Base-by-base conservation (phyloP, 2,329 filamentous ascomycete genomes). In the Cladorrhinum sp. region DNA sequence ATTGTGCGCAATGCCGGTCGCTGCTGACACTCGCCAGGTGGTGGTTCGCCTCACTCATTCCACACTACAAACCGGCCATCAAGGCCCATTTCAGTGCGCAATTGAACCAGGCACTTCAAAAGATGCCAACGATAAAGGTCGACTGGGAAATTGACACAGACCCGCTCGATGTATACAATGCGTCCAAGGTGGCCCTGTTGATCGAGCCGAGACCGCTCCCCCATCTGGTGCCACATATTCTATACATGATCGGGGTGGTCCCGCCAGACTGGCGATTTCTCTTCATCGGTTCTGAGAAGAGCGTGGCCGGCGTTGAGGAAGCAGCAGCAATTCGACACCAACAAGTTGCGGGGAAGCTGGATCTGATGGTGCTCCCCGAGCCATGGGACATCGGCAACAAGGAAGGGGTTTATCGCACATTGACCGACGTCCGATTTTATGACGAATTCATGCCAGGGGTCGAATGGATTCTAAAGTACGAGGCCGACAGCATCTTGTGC, bases 401-500 rank as follows among this genome's bases (percentile, higher is more conserved):
- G 68, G 82, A 84, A 66, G 73, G 77, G 62, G 74, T 83, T 20
- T 78, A 73, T 63, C 74, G 79, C 26, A 68, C 80, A 4, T 70
- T 85, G 58, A 84, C 82, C 2, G 79, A 81, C 64, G 57, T 75
- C 1, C 75, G 79, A 42, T 82, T 85, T 67, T 85, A 85, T 67
- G 74, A 82, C 62, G 76, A 80, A 62, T 77, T 82, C 54, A 66
- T 83, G 18, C 76, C 80, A 0, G 74, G 73, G 0, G 80, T 79
- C 33, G 81, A 84, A 70, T 84, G 80, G 80, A 70, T 85, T 24
- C 72, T 85, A 57, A 79, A 80, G 66, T 85, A 79, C 65, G 80
- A 84, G 65, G 74, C 76, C n/a, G 82, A 85, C 67, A 82, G 79
- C 66, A 82, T 85, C 51, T 70, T 84, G 51, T 85, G 82, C 65